A percentile compares a stretch with the other conserved stretches of the same genome.
These are phyloP conservation scores for Dianthus caryophyllus DNA, from an alignment of 148 eudicot genomes.

Conservation along the genomic window DNA sequence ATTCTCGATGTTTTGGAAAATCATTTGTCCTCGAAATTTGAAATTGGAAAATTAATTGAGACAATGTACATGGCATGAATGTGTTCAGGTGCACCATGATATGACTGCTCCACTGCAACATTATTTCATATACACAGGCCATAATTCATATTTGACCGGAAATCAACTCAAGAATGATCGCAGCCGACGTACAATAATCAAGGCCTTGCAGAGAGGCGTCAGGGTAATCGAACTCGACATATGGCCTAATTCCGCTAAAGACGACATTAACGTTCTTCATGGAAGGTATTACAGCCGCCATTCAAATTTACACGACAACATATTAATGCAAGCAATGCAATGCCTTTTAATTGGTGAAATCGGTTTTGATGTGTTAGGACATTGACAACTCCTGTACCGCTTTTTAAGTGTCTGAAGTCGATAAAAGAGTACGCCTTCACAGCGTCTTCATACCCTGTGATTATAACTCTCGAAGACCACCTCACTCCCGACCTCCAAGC, in stretches of 20 bases:
- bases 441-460: constrained; percentile 75
- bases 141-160: constrained; percentile 89
- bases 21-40: no score
- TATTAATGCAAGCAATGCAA: no score
- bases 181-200: constrained; percentile 72
- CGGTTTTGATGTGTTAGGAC: constrained; percentile 52
- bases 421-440: constrained; percentile 85
- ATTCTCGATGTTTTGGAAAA: no score
- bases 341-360: constrained; percentile 1
- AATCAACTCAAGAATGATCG: constrained; percentile 92
- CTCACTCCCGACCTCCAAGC: constrained; percentile 83
- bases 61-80: constrained; percentile 18
- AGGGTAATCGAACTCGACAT: constrained; percentile 93
- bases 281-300: constrained; percentile 58
- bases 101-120: constrained; percentile 97
- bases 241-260: constrained; percentile 86
- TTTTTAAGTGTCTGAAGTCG: constrained; percentile 70
- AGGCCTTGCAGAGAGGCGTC: constrained; percentile 76
- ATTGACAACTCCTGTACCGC: constrained; percentile 78
- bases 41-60: no score
- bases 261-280: constrained; percentile 83
- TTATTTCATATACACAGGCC: constrained; percentile 89
- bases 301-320: not conserved
- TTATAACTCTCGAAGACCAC: constrained; percentile 92
- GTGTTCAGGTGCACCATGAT: constrained; percentile 95